phyloP scores from a whole-genome alignment of 768 basidiomycete species.

The Tubosaeta sp. region DNA sequence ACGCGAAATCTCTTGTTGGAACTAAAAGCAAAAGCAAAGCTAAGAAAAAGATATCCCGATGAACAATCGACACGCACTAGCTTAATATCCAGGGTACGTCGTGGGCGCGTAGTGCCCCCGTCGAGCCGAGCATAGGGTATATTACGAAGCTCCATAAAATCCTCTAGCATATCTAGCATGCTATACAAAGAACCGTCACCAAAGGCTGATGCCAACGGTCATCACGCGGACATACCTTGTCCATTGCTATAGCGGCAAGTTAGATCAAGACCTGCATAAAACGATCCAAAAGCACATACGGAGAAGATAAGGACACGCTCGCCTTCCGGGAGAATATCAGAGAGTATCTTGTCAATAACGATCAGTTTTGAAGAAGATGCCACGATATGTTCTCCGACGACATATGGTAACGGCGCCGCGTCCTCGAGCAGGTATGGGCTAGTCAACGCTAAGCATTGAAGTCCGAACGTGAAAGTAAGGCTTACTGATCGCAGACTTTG shows the following conservation, averaged over 20 bases:
- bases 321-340: slow-evolving; percentile 51
- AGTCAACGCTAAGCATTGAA: slow-evolving; percentile 5
- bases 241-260: slow-evolving; percentile 49
- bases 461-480: not conserved
- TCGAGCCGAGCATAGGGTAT: slow-evolving; percentile 62
- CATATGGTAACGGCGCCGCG: slow-evolving; percentile 46
- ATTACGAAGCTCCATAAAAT: slow-evolving; percentile 55
- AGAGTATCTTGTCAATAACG: slow-evolving; percentile 55
- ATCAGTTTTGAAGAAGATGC: slow-evolving; percentile 54
- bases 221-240: slow-evolving; percentile 34
- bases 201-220: not conserved
- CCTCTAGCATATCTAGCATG: slow-evolving; percentile 68
- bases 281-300: slow-evolving; percentile 17
- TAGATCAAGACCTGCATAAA: not conserved
- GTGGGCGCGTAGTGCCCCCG: slow-evolving; percentile 48
- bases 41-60: no score
- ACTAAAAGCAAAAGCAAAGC: slow-evolving; percentile 31
- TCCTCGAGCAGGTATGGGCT: slow-evolving; percentile 53
- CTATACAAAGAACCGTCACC: slow-evolving; percentile 28
- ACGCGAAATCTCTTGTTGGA: slow-evolving; percentile 58
- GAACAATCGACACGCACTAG: slow-evolving; percentile 34
- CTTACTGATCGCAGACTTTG: slow-evolving; percentile 67
- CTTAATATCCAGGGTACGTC: slow-evolving; percentile 54
- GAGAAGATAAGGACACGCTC: slow-evolving; percentile 69
- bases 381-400: slow-evolving; percentile 52